Conservation (phyloP, 2,329 filamentous ascomycete species). For the Fusarium sp. region DNA sequence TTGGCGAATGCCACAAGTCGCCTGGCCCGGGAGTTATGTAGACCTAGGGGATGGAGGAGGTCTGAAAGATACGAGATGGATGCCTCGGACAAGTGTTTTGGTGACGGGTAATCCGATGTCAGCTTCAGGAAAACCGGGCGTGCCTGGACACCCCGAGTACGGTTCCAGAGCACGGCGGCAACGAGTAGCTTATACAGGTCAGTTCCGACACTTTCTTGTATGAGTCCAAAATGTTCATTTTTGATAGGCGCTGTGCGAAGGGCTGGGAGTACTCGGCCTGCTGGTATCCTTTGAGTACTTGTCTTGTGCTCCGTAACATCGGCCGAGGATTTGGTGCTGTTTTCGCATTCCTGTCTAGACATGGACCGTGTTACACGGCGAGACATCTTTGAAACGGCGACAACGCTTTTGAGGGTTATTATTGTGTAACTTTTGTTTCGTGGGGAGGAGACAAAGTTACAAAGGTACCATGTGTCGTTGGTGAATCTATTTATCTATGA, state of each 20-base stretch:
- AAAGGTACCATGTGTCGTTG: background rate
- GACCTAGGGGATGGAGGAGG: constrained; percentile 22
- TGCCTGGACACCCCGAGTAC: constrained; percentile 24
- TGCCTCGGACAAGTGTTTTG: constrained; percentile 6
- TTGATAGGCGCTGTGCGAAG: constrained; percentile 8
- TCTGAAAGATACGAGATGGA: constrained; percentile 5
- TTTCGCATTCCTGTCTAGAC: background rate
- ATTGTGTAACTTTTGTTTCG: background rate
- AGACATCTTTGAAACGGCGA: background rate
- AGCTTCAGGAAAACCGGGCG: constrained; percentile 6
- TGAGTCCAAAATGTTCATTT: constrained; percentile 10
- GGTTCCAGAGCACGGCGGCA: constrained; percentile 31
- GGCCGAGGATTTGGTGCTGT: background rate
- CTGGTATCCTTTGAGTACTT: accelerated
- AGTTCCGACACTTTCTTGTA: constrained; percentile 24
- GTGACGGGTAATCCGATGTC: background rate
- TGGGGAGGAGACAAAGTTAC: background rate
- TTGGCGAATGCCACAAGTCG: constrained; percentile 29
- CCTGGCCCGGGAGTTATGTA: constrained; percentile 29
- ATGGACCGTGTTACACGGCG: constrained; percentile 22
- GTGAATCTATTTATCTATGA: background rate
- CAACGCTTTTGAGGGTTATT: background rate
- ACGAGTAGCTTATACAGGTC: constrained; percentile 23
- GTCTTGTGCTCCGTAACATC: background rate
- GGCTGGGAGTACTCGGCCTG: background rate